Evolutionary conservation across 1,139 yeast species (phyloP), one percentile per base, ranked within the genome.

Genomic region (Lizanozyma gosingica): DNA sequence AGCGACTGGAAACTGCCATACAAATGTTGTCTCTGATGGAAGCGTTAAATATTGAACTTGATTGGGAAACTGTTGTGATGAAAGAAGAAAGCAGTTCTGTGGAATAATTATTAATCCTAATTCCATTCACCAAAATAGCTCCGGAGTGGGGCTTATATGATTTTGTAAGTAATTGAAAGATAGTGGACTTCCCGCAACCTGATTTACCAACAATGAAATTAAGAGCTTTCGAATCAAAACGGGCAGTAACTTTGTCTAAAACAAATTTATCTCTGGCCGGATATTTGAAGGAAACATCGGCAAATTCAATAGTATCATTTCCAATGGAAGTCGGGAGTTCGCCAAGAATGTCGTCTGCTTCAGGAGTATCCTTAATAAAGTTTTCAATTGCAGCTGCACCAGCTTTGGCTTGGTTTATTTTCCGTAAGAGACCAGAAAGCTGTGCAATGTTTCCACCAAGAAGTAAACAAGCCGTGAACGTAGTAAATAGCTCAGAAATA

Each of bases 141-240:
- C 92, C 90, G 0, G 56, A 44, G 3, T 56, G 48, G 1, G 70
- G 63, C 0, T 56, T 46, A 48, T 88, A 87, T 35, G 85, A 68
- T 27, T 74, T 74, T 44, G 83, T 56, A 2, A 92, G 52, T 3
- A 92, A 57, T 37, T 73, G 74, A 0, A 83, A 76, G 9, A 92
- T 47, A 0, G 97, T 84, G 0, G 97, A 87, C 56, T 92, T 92
- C 0, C 98, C 98, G 0, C 92, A 80, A 0, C 98, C 98, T 0
- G 97, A 87, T 45, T 72, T 70, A 0, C 98, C 98, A 38, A 92
- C 73, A 1, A 92, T 58, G 51, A 76, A 90, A 2, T 80, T 78
- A 15, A 76, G 55, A 34, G 63, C 51, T 1, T 75, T 71, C 0
- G 74, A 57, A 4, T 65, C 59, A 29, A 90, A 62, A 1, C 52